Conservation (phyloP, 495 filamentous ascomycete species). For the Melanomma pulvis-pyrius region DNA sequence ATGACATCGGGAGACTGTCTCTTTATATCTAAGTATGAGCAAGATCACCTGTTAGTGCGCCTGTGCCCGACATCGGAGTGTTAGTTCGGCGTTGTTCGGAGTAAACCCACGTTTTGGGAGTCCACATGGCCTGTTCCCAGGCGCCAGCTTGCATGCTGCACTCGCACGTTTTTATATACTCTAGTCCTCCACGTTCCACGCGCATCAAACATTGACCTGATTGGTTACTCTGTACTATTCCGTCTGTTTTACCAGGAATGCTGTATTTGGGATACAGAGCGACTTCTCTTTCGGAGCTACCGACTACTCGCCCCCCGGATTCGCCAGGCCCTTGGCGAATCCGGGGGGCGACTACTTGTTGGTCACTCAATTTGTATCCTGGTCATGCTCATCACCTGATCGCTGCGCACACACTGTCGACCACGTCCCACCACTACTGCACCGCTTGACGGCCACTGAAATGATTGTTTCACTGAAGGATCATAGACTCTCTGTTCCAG, state of each 20-base stretch:
- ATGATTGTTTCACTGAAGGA: slow-evolving; percentile 12
- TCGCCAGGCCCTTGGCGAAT: slow-evolving; percentile 8
- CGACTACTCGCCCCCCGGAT: slow-evolving; percentile 9
- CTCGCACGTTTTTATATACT: slow-evolving; percentile 12
- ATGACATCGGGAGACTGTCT: slow-evolving; percentile 11
- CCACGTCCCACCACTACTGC: slow-evolving; percentile 10
- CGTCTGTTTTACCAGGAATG: slow-evolving; percentile 11
- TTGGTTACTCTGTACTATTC: slow-evolving; percentile 12
- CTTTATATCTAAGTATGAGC: slow-evolving; percentile 12
- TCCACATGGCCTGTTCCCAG: slow-evolving; percentile 9
- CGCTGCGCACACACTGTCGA: slow-evolving; percentile 10
- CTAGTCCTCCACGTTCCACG: slow-evolving; percentile 8
- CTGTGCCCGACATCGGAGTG: slow-evolving; percentile 10
- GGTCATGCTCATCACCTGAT: slow-evolving; percentile 11
- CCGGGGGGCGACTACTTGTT: slow-evolving; percentile 10
- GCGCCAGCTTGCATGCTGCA: slow-evolving; percentile 10
- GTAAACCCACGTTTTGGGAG: slow-evolving; percentile 11
- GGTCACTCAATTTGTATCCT: slow-evolving; percentile 10
- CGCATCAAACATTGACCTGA: slow-evolving; percentile 11
- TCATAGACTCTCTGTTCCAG: slow-evolving; percentile 10
- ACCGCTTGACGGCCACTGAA: slow-evolving; percentile 10
- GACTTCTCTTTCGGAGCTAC: slow-evolving; percentile 11
- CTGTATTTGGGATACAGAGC: slow-evolving; percentile 11
- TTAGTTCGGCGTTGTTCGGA: slow-evolving; percentile 11
- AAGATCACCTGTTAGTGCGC: slow-evolving; percentile 11